A percentile compares a stretch with the other conserved stretches of the same genome.
phyloP scores from a whole-genome alignment of 2,329 filamentous ascomycete species.

The Pestalotiopsis sp. region DNA sequence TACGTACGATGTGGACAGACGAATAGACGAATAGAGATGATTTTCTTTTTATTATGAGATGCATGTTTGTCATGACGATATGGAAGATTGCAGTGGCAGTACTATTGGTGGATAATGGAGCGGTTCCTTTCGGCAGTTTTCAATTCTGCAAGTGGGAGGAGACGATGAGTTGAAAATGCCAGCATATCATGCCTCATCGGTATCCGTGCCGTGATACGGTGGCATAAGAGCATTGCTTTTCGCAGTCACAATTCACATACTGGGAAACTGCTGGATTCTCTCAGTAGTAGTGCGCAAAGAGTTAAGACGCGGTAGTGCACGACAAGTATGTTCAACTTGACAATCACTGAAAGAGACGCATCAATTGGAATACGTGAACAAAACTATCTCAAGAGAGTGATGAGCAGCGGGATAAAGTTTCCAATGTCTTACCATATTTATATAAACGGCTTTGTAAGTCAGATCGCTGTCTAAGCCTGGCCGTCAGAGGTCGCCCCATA shows the following conservation, averaged over 20 bases:
- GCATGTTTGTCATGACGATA: not conserved
- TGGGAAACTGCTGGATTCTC: not conserved
- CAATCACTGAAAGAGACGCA: not conserved
- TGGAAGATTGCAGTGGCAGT: not conserved
- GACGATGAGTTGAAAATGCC: not conserved
- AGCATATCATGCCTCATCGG: not conserved
- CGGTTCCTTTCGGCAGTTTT: not conserved
- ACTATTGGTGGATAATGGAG: not conserved
- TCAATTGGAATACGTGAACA: not conserved
- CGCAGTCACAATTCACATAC: not conserved
- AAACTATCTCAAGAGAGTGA: too few relatives aligned
- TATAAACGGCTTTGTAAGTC: not conserved
- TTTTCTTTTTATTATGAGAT: not conserved
- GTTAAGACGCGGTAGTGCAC: not conserved
- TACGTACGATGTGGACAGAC: not conserved
- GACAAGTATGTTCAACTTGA: not conserved
- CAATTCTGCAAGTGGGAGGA: not conserved
- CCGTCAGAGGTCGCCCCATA: not conserved
- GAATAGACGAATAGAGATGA: not conserved
- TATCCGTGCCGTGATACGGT: not conserved
- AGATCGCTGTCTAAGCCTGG: not conserved
- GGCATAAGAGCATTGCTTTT: not conserved
- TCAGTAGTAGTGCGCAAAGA: not conserved
- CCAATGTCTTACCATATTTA: not conserved
- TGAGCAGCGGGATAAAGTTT: not conserved